Evolutionary conservation across 495 filamentous ascomycete species (phyloP), one percentile per base, ranked within the genome.

Genomic region (Pseudomonodictys pantanalensis): DNA sequence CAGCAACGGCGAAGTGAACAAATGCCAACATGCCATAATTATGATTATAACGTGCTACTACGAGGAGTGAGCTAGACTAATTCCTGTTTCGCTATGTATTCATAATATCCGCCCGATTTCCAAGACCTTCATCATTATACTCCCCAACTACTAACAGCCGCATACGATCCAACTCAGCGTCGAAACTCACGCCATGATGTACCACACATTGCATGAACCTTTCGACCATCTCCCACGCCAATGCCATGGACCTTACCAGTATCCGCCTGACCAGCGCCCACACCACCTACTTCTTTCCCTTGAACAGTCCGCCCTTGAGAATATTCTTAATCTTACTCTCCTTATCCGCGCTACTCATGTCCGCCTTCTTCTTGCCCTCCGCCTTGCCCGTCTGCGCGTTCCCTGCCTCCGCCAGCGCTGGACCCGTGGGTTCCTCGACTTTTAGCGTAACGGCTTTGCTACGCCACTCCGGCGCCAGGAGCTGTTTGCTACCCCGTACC

Each of bases 391-490:
- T 10, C 39, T 41, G 65, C 24, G 71, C 64, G n/a, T n/a, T n/a
- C n/a, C n/a, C n/a, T n/a, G n/a, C n/a, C n/a, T n/a, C n/a, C n/a
- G n/a, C n/a, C n/a, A n/a, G n/a, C n/a, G n/a, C n/a, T n/a, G n/a
- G n/a, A n/a, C n/a, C n/a, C 9, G 73, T 74, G 4, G 49, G 55
- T 17, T 67, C 4, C 7, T 43, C 29, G 6, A 50, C 12, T 0
- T 47, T 29, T 20, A 33, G 10, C 18, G 25, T n/a, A 15, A 46
- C 62, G 77, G 71, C 57, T 79, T 73, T 49, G 82, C 73, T 3
- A 86, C 77, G 82, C 48, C 84, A 85, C 60, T 87, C 83, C 28
- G 76, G 74, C 68, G 88, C 92, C 25, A 95, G 69, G 32, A 88
- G 65, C 47, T 71, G 65, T n/a, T 67, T 61, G 53, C 39, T 38